phyloP scores from a whole-genome alignment of 306 rosid species.

The Prunus dulcis region DNA sequence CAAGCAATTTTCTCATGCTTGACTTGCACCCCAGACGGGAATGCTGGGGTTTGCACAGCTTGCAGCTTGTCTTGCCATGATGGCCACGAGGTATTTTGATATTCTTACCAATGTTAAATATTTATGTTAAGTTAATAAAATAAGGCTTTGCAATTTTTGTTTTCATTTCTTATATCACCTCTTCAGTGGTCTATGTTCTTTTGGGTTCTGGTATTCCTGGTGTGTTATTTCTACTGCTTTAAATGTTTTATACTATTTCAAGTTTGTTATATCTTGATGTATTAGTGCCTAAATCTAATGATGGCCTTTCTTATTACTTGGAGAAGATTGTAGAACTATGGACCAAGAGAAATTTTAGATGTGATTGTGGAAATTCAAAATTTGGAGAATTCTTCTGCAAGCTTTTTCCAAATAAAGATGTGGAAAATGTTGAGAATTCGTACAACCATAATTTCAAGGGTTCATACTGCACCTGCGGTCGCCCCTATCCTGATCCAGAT shows the following conservation, averaged over 20 bases:
- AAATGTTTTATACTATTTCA: not conserved
- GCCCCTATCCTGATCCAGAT: conserved; percentile 93
- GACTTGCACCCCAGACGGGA: conserved; percentile 92
- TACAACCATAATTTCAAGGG: conserved; percentile 97
- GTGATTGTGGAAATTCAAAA: conserved; percentile 98
- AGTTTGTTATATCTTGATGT: not conserved
- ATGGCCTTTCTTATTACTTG: conserved; percentile 21
- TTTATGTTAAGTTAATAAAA: not conserved
- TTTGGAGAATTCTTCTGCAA: conserved; percentile 89
- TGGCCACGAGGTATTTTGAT: conserved; percentile 78
- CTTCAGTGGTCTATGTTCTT: not conserved
- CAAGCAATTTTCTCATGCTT: conserved; percentile 97
- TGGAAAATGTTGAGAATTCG: conserved; percentile 63
- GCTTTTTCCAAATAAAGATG: conserved; percentile 71
- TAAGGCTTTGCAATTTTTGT: not conserved
- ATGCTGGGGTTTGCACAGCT: conserved; percentile 99
- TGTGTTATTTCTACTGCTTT: not conserved
- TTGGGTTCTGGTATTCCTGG: conserved; percentile 10
- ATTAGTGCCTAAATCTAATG: conserved; percentile 6
- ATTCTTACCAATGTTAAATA: not conserved
- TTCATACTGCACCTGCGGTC: conserved; percentile 83
- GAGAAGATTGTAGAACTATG: conserved; percentile 88
- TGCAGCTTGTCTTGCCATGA: conserved; percentile 98
- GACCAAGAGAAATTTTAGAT: conserved; percentile 93
- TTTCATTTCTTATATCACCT: not conserved